These are phyloP conservation scores for Eimeria maxima DNA, from an alignment of 169 alveolate genomes.

Conservation along the genomic window DNA sequence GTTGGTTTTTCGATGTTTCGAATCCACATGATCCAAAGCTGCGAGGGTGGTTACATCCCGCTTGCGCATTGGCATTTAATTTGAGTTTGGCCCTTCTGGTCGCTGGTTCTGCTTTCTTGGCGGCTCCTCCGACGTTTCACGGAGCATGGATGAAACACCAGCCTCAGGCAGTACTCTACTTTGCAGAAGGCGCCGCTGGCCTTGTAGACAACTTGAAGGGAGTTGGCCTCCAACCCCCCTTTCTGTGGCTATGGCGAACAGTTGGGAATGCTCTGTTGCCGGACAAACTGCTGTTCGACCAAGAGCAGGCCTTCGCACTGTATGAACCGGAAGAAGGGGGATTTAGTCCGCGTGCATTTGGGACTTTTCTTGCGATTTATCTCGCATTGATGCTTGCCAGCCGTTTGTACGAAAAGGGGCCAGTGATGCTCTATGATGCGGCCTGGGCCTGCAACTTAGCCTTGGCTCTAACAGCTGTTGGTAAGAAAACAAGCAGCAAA, in stretches of 20 bases:
- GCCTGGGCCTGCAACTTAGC: slow-evolving; percentile 70
- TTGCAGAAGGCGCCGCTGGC: not conserved
- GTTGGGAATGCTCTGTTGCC: slow-evolving; percentile 5
- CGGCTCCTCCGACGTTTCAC: slow-evolving; percentile 45
- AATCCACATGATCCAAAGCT: slow-evolving; percentile 55
- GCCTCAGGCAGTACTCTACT: not conserved
- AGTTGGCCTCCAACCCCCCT: not conserved
- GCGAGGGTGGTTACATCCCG: slow-evolving; percentile 45
- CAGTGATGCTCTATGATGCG: slow-evolving; percentile 67
- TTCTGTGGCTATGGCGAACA: slow-evolving; percentile 18
- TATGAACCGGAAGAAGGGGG: slow-evolving; percentile 1
- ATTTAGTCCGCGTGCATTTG: not conserved
- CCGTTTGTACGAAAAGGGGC: slow-evolving; percentile 58
- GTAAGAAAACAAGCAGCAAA: not conserved
- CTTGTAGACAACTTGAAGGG: not conserved
- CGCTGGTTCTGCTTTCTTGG: slow-evolving; percentile 37
- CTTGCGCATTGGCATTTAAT: slow-evolving; percentile 17
- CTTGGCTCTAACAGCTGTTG: slow-evolving; percentile 29
- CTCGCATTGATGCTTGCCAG: slow-evolving; percentile 43
- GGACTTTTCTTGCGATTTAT: not conserved
- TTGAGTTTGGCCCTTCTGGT: not conserved
- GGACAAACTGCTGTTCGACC: slow-evolving; percentile 9
- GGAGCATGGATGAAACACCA: slow-evolving; percentile 42
- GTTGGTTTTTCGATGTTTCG: slow-evolving; percentile 31
- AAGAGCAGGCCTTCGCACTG: slow-evolving; percentile 15